These are phyloP conservation scores for Eragrostis curvula DNA, from an alignment of 176 grass and related monocot species.

Conservation along the genomic window DNA sequence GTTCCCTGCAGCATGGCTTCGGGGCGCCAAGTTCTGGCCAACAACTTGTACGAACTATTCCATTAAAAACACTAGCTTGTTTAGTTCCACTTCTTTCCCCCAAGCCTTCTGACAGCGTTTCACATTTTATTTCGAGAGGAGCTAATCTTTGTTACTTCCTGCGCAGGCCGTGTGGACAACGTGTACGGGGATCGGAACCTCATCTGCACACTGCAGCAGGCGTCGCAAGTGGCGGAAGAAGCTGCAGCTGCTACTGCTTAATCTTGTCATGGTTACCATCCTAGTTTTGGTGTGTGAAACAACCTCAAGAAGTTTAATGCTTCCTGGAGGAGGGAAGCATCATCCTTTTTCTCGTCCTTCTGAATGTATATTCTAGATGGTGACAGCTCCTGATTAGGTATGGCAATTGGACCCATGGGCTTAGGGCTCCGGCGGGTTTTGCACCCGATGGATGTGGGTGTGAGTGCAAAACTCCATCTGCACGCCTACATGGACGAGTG, in stretches of 20 bases:
- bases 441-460: no score
- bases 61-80: no score
- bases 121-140: background rate
- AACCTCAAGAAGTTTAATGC: constrained; percentile 53
- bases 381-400: background rate
- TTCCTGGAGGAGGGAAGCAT: constrained; percentile 75
- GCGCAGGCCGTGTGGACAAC: constrained; percentile 89
- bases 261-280: constrained; percentile 34
- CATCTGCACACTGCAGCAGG: constrained; percentile 88
- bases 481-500: no score
- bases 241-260: constrained; percentile 87
- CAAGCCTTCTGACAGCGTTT: background rate
- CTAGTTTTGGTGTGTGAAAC: constrained; percentile 34
- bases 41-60: constrained; percentile 66
- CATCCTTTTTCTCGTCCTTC: constrained; percentile 45
- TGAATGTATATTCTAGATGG: constrained; percentile 70
- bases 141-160: constrained; percentile 8
- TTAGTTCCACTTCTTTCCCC: no score
- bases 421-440: no score
- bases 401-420: no score
- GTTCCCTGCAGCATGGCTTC: constrained; percentile 91
- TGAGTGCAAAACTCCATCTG: no score
- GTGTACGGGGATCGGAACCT: constrained; percentile 98
- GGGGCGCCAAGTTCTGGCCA: constrained; percentile 97
- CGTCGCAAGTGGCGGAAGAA: constrained; percentile 83